Base-by-base conservation (phyloP, 1,284 basidiomycete genomes). In the Apiotrichum gracile region DNA sequence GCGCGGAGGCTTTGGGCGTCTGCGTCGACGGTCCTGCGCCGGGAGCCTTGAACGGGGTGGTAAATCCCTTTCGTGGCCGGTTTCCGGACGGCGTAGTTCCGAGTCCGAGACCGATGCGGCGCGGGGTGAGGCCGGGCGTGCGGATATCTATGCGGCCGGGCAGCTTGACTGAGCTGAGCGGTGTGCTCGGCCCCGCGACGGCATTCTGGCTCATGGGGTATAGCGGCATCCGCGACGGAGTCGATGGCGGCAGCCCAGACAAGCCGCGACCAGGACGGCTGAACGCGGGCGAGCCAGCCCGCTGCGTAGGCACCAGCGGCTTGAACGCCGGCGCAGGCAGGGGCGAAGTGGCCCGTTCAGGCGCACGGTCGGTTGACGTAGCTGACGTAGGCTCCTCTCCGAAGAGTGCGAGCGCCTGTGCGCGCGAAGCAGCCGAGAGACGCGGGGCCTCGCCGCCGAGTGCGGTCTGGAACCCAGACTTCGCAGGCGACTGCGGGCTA, bases 71-170 rank as follows among this genome's bases (percentile, higher is more conserved):
- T 26, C 51, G 27, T 26, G 55, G 34, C 35, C 39, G 35, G 22
- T 52, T 22, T 22, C 47, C 41, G 29, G 56, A 45, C 10, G 72
- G 64, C 1, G 69, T 69, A n/a, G 59, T 39, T 0, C 67, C 70
- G 10, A 74, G 52, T 0, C 72, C 72, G 10, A 74, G 54, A 0
- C 72, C 72, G 21, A 76, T 64, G 5, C 75, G 61, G 21, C 72
- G 61, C 4, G 58, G 58, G 2, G 63, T 47, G 0, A 55, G 42
- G 3, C 21, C 57, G 3, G 70, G 68, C 0, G 68, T 64, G 21
- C 59, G 63, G 52, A 68, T 65, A 5, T 61, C 52, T 31, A 64
- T 61, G 1, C 66, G 58, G 26, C 53, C 56, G 10, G 51, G 47
- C 13, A 53, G 48, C 49, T 45, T 55, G 4, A 44, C 46, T 41